Evolutionary conservation across 306 rosid species (phyloP).

Genomic region (Fagus crenata): DNA sequence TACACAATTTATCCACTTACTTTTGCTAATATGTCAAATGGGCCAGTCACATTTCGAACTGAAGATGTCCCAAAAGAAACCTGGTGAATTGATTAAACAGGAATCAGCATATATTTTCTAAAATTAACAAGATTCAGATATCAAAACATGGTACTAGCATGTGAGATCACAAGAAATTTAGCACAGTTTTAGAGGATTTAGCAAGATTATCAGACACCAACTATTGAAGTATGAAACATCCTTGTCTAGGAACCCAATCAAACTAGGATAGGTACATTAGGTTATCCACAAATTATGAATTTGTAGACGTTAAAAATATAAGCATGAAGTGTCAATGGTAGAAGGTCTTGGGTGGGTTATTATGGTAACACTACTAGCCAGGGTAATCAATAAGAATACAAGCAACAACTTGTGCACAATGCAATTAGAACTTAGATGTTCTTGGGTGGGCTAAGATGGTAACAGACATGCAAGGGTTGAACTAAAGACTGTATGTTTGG

Average conservation of each 20-base stretch:
- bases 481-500: no score
- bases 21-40: slow-evolving; percentile 44
- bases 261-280: neutral
- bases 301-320: neutral
- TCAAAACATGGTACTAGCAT: slow-evolving; percentile 13
- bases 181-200: neutral
- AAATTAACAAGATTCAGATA: neutral
- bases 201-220: neutral
- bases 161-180: neutral
- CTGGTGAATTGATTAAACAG: slow-evolving; percentile 44
- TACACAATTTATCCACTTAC: slow-evolving; percentile 52
- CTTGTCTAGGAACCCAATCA: neutral
- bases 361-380: neutral
- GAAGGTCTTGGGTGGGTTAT: neutral
- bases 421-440: neutral
- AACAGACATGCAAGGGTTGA: no score
- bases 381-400: neutral
- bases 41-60: slow-evolving; percentile 39
- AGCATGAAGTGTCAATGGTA: neutral
- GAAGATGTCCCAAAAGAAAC: slow-evolving; percentile 53
- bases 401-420: neutral
- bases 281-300: neutral
- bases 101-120: slow-evolving; percentile 31
- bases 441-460: neutral
- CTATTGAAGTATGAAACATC: neutral